These are phyloP conservation scores for Pseudogymnoascus sp. DNA, from an alignment of 2,329 filamentous ascomycete genomes.

Conservation along the genomic window DNA sequence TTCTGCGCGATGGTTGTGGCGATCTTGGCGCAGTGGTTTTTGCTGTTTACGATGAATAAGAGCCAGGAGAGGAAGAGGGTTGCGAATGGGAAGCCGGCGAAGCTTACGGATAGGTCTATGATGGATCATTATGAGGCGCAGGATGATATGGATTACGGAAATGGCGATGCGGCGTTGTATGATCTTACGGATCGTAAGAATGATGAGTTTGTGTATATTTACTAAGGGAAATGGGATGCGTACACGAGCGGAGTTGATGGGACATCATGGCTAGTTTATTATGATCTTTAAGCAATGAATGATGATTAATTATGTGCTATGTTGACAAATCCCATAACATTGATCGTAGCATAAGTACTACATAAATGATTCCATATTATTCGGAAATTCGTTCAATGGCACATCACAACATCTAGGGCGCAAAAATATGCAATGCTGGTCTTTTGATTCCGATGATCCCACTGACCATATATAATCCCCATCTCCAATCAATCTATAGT, in stretches of 20 bases:
- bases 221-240: conserved; percentile 29
- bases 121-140: conserved; percentile 39
- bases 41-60: conserved; percentile 51
- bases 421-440: conserved; percentile 1
- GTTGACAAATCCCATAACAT: neutral
- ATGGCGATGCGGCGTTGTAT: conserved; percentile 45
- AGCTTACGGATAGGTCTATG: conserved; percentile 57
- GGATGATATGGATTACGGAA: conserved; percentile 27
- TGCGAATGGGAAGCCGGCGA: conserved; percentile 52
- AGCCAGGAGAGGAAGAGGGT: conserved; percentile 49
- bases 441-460: neutral
- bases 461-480: neutral
- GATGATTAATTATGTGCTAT: neutral
- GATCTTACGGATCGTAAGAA: conserved; percentile 63
- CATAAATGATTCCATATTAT: neutral
- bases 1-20: conserved; percentile 47
- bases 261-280: neutral
- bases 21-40: conserved; percentile 46
- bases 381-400: neutral
- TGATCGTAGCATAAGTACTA: neutral
- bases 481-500: conserved; percentile 4
- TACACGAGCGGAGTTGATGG: neutral
- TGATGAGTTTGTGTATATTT: conserved; percentile 62
- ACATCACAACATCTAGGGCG: neutral
- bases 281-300: neutral